Conservation (phyloP, 257 asterid species). For the Lithospermum erythrorhizon region DNA sequence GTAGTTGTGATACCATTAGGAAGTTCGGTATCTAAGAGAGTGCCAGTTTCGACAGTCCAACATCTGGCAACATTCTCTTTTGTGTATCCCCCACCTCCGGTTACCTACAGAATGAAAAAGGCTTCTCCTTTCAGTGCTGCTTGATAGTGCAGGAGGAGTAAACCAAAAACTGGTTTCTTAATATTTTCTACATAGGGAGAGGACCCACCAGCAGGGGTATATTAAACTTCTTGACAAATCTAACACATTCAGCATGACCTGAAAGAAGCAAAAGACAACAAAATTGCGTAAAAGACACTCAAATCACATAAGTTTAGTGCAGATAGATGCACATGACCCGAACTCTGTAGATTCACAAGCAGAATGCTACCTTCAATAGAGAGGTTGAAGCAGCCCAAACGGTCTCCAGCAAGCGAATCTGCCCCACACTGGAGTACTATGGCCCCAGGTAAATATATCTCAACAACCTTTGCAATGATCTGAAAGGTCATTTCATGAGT, state of each 20-base stretch:
- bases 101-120: slow-evolving; percentile 49
- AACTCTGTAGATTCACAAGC: slow-evolving; percentile 19
- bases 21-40: slow-evolving; percentile 73
- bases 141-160: neutral
- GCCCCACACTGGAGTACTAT: slow-evolving; percentile 99
- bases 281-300: neutral
- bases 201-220: slow-evolving; percentile 80
- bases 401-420: slow-evolving; percentile 98
- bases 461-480: slow-evolving; percentile 85
- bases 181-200: neutral
- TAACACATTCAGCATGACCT: slow-evolving; percentile 99
- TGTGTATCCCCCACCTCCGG: slow-evolving; percentile 99
- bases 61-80: slow-evolving; percentile 99
- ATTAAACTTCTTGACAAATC: slow-evolving; percentile 84
- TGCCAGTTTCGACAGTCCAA: slow-evolving; percentile 97
- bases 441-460: slow-evolving; percentile 91
- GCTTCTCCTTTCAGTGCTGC: slow-evolving; percentile 7
- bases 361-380: slow-evolving; percentile 86
- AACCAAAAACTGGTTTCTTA: neutral
- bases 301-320: neutral
- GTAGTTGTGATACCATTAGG: slow-evolving; percentile 48
- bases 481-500: slow-evolving; percentile 22
- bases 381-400: slow-evolving; percentile 98
- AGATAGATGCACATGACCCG: neutral
- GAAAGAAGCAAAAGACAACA: slow-evolving; percentile 16